Conservation (phyloP, 2,329 filamentous ascomycete species). For the Cladosporium cucumerinum region DNA sequence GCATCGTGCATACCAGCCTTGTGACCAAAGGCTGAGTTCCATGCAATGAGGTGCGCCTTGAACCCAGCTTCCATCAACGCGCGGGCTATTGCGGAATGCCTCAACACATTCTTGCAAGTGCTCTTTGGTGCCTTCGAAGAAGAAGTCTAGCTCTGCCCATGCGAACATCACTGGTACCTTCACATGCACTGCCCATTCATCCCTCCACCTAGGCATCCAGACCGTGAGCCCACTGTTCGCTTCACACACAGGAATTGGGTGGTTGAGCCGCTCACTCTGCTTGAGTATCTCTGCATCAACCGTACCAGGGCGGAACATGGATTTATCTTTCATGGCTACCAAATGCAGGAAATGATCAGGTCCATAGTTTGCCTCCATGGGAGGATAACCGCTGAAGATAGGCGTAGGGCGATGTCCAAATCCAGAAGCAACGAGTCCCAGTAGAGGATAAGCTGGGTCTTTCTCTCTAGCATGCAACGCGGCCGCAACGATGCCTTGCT, state of each 20-base stretch:
- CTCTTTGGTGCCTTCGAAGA: not conserved
- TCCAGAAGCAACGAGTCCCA: not conserved
- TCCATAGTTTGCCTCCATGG: not conserved
- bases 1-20: constrained; percentile 7
- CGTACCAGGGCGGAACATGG: constrained; percentile 4
- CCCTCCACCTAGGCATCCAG: not conserved
- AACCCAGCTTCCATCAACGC: constrained; percentile 5
- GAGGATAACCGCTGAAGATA: not conserved
- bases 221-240: not conserved
- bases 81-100: not conserved
- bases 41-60: constrained; percentile 1
- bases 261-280: not conserved
- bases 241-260: not conserved
- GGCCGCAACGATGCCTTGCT: not conserved
- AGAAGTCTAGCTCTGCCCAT: constrained; percentile 3
- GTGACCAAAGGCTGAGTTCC: constrained; percentile 11
- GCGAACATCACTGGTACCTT: constrained; percentile 2
- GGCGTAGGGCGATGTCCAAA: not conserved
- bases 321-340: not conserved
- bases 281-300: not conserved
- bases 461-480: not conserved
- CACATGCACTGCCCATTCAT: not conserved
- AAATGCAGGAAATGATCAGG: not conserved
- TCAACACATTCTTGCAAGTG: constrained; percentile 6
- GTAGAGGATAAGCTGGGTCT: not conserved